A percentile compares a stretch with the other conserved stretches of the same genome.
Conservation (phyloP, 2,329 filamentous ascomycete species). For the Annulohypoxylon truncatum region DNA sequence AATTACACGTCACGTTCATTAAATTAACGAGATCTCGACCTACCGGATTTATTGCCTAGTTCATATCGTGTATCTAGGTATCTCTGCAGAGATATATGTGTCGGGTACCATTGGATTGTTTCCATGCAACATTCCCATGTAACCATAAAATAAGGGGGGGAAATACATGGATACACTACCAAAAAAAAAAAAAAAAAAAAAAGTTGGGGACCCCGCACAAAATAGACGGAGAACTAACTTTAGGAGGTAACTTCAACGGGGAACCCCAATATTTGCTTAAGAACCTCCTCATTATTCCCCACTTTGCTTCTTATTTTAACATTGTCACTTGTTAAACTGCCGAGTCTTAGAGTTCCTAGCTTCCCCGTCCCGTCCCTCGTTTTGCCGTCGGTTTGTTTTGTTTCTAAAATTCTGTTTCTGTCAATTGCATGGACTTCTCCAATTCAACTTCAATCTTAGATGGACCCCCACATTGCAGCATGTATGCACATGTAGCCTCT, state of each 20-base stretch:
- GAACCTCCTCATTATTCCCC: constrained; percentile 14
- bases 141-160: constrained; percentile 8
- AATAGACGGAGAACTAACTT: background rate
- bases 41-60: background rate
- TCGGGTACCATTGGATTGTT: background rate
- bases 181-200: background rate
- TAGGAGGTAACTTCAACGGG: background rate
- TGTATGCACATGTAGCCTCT: too few relatives aligned
- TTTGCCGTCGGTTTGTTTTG: too few relatives aligned
- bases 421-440: constrained; percentile 13
- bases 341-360: background rate
- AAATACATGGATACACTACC: background rate
- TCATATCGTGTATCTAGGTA: constrained; percentile 1
- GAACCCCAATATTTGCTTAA: constrained; percentile 1
- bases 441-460: background rate
- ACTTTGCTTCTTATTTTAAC: background rate
- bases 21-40: background rate
- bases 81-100: background rate
- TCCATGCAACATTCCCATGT: constrained; percentile 18
- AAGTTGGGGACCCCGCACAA: constrained; percentile 6
- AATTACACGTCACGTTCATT: constrained; percentile 11
- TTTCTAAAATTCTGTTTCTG: background rate
- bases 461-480: constrained; percentile 22
- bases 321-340: background rate
- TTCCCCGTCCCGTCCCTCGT: background rate